Evolutionary conservation across 164 flowering plant genomes (phyloP).

Genomic region (Vitis cinerea): DNA sequence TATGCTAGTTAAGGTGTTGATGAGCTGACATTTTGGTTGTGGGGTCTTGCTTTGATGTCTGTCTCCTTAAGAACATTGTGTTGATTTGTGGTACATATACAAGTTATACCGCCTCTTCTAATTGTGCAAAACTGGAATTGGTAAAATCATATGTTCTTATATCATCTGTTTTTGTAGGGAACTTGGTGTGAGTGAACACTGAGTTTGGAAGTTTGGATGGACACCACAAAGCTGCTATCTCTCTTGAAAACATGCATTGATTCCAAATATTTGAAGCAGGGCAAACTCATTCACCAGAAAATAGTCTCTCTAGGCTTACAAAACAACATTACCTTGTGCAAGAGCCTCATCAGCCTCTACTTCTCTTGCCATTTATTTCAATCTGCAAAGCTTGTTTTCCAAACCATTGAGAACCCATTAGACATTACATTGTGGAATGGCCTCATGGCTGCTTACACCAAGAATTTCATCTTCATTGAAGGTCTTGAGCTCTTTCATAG

Average conservation of each 20-base stretch:
- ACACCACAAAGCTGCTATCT: slow-evolving; percentile 21
- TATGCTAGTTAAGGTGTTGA: no score
- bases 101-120: no score
- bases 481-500: slow-evolving; percentile 43
- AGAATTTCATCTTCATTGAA: slow-evolving; percentile 44
- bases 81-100: no score
- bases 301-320: slow-evolving; percentile 37
- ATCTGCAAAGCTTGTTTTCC: slow-evolving; percentile 48
- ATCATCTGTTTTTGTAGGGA: no score
- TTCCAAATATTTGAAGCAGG: slow-evolving; percentile 27
- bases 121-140: no score
- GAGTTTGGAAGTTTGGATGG: slow-evolving; percentile 25
- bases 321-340: slow-evolving; percentile 42
- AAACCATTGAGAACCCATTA: slow-evolving; percentile 35
- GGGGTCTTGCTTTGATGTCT: no score
- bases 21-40: no score
- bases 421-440: slow-evolving; percentile 68
- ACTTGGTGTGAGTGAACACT: background rate
- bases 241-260: slow-evolving; percentile 24
- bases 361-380: slow-evolving; percentile 40
- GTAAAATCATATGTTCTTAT: no score
- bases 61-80: no score
- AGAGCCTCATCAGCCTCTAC: slow-evolving; percentile 54
- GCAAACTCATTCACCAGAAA: slow-evolving; percentile 46
- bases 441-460: slow-evolving; percentile 52